Base-by-base conservation (phyloP, 1,139 yeast species). In the Candida tropicalis region DNA sequence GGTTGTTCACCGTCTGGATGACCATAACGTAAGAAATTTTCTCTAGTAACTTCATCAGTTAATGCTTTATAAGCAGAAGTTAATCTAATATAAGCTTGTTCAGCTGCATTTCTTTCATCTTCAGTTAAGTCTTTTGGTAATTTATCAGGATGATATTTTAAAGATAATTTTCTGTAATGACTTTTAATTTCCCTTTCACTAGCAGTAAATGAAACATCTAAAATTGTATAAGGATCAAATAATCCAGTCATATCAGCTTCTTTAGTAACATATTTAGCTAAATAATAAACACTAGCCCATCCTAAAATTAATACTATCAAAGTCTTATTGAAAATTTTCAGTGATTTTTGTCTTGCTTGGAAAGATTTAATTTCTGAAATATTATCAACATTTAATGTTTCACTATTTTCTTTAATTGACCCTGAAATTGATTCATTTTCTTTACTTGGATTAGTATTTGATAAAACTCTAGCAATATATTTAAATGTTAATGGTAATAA, bases 1-100 rank as follows among this genome's bases (percentile, higher is more conserved):
- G 88, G 88, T 63, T 89, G 97, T 39, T 96, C 97, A 32, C 99
- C 99, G 67, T 95, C 99, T 5, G 99, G 99, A 62, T 95, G 96
- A 37, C 99, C 99, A 59, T 84, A 93, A 57, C 81, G 84, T 58
- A 85, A 70, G 62, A 79, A 91, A 63, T 95, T 95, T 52, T 87
- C 88, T 56, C 83, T 83, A 9, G 90, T 82, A 26, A 75, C 80
- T 53, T 88, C 97, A 65, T 95, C 99, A 10, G 99, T 95, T 53
- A 95, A 77, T 0, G 99, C 89, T 65, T 90, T 87, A 67, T 95
- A 90, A 22, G 99, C 99, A 65, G 88, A 87, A 48, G 90, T 86
- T 57, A 95, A 86, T 53, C 80, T 75, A 38, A 91, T 95, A 64
- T 82, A 93, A 41, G 79, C 79, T 44, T 84, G 82, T 64, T 93